Conservation (phyloP, 1,139 yeast genomes). For the Yamadazyma siamensis region DNA sequence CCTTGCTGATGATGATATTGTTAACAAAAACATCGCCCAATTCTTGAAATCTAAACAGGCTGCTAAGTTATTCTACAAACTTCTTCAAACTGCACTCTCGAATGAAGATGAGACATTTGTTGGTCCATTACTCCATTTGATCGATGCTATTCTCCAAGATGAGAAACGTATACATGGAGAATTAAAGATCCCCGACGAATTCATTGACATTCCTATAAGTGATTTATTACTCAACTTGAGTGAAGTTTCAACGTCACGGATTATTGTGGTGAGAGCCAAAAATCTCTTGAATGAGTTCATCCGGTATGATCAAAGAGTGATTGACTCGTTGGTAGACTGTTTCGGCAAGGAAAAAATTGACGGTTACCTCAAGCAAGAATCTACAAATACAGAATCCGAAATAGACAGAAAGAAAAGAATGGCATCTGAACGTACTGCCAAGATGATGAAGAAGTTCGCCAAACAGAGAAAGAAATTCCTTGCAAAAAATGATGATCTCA, state of each 20-base stretch:
- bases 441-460: constrained; percentile 40
- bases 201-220: constrained; percentile 53
- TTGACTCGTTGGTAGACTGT: constrained; percentile 50
- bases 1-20: constrained; percentile 35
- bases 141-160: constrained; percentile 63
- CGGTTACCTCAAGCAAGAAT: constrained; percentile 30
- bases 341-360: constrained; percentile 57
- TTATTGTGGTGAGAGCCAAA: constrained; percentile 52
- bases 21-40: constrained; percentile 39
- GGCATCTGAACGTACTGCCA: constrained; percentile 36
- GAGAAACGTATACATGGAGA: constrained; percentile 43
- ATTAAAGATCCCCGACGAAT: constrained; percentile 38
- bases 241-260: constrained; percentile 49
- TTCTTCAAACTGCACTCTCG: constrained; percentile 50
- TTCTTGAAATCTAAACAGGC: constrained; percentile 52
- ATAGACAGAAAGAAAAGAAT: constrained; percentile 44
- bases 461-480: constrained; percentile 39
- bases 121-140: constrained; percentile 58
- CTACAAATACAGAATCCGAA: constrained; percentile 26
- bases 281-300: constrained; percentile 49
- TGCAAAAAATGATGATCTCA: constrained; percentile 25
- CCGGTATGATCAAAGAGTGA: constrained; percentile 42
- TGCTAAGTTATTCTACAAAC: constrained; percentile 55
- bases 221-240: constrained; percentile 50
- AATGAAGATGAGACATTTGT: constrained; percentile 51